phyloP scores from a whole-genome alignment of 192 early-diverging fungal genomes.

The Backusella liffmaniae region DNA sequence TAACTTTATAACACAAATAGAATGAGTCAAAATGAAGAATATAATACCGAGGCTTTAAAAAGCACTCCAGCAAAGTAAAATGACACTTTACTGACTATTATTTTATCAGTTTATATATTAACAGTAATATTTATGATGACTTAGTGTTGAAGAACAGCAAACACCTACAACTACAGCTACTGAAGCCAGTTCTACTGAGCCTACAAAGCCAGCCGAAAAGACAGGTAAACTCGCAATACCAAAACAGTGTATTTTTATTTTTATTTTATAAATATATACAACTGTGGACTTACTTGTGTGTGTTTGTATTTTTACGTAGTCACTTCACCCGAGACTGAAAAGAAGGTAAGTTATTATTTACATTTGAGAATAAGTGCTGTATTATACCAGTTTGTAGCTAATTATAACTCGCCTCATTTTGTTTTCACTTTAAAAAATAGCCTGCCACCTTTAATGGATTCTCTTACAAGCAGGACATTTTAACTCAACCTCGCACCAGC shows the following conservation, averaged over 20 bases:
- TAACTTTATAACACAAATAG: not conserved
- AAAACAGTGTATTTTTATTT: not conserved
- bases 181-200: not conserved
- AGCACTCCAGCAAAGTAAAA: not conserved
- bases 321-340: not conserved
- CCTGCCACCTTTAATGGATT: not conserved
- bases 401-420: not conserved
- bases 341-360: not conserved
- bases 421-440: not conserved
- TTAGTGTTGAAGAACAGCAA: not conserved
- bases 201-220: not conserved
- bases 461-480: slow-evolving; percentile 14
- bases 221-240: not conserved
- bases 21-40: slow-evolving; percentile 5
- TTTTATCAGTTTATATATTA: not conserved
- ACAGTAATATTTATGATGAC: not conserved
- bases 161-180: not conserved
- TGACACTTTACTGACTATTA: not conserved
- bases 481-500: slow-evolving; percentile 37
- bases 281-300: not conserved
- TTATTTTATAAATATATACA: not conserved
- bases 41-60: not conserved
- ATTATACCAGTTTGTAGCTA: not conserved
- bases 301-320: not conserved
- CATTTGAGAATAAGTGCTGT: not conserved